A percentile compares a stretch with the other conserved stretches of the same genome.
phyloP scores from a whole-genome alignment of 2,329 filamentous ascomycete genomes.

The Aspergillus viridinutans region DNA sequence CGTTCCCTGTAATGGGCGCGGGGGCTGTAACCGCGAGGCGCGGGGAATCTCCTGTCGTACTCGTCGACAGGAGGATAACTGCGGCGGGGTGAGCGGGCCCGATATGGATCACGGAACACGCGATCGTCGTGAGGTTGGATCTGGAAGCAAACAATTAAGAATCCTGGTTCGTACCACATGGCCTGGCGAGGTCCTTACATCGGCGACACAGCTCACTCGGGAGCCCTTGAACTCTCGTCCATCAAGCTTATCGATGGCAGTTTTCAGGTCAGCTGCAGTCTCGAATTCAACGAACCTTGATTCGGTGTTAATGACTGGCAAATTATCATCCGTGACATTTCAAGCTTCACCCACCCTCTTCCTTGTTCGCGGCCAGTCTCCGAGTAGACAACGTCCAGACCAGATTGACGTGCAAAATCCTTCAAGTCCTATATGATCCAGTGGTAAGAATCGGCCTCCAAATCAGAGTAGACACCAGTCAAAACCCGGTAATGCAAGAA shows the following conservation, averaged over 20 bases:
- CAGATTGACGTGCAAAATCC: conserved; percentile 96
- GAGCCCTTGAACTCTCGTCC: conserved; percentile 88
- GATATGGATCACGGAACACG: conserved; percentile 62
- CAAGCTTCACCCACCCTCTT: conserved; percentile 66
- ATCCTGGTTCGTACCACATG: conserved; percentile 17
- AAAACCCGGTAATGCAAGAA: conserved; percentile 10
- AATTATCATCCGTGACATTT: conserved; percentile 12
- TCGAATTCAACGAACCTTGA: conserved; percentile 95
- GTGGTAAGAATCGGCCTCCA: conserved; percentile 71
- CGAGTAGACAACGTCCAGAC: conserved; percentile 95
- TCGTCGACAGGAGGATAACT: conserved; percentile 67
- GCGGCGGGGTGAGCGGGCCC: conserved; percentile 76
- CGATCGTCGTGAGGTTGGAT: conserved; percentile 67
- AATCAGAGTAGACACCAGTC: conserved; percentile 30
- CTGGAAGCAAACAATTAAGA: conserved; percentile 43
- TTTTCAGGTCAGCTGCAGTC: conserved; percentile 80
- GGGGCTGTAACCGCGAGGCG: conserved; percentile 77
- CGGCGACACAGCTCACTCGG: conserved; percentile 77
- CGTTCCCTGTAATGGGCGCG: conserved; percentile 83
- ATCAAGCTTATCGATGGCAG: conserved; percentile 92
- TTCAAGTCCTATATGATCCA: conserved; percentile 92
- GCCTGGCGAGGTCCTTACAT: conserved; percentile 57
- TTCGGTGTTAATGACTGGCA: conserved; percentile 22
- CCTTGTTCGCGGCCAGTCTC: conserved; percentile 92
- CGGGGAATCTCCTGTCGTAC: conserved; percentile 77